Evolutionary conservation across 2,329 filamentous ascomycete genomes (phyloP).

Genomic region (Trichophyton mentagrophytes): DNA sequence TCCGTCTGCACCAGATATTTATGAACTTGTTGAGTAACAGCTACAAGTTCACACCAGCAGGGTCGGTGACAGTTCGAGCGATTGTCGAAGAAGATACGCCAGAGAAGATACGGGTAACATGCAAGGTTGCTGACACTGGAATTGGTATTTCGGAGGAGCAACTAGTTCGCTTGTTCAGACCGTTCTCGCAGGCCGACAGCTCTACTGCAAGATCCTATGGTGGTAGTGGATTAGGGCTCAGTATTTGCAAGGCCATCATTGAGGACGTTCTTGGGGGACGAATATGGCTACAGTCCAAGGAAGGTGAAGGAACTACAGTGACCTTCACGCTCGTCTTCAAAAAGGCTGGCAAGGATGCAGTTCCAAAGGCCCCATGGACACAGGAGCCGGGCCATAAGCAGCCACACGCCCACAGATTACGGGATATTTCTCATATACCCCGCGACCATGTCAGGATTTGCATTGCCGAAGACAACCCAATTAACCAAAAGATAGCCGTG

Average conservation of each 20-base stretch:
- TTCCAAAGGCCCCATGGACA: slow-evolving; percentile 46
- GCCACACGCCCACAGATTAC: slow-evolving; percentile 35
- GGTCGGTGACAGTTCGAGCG: slow-evolving; percentile 72
- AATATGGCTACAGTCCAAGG: slow-evolving; percentile 67
- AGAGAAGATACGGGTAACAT: slow-evolving; percentile 61
- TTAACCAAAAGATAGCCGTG: slow-evolving; percentile 89
- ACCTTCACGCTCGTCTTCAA: slow-evolving; percentile 78
- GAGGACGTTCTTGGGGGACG: slow-evolving; percentile 82
- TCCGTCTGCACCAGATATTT: slow-evolving; percentile 65
- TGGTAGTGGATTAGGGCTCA: slow-evolving; percentile 78
- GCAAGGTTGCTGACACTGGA: slow-evolving; percentile 79
- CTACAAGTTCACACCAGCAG: slow-evolving; percentile 83
- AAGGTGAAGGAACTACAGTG: slow-evolving; percentile 47
- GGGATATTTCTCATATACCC: slow-evolving; percentile 60
- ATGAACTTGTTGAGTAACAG: slow-evolving; percentile 81
- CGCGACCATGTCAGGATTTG: slow-evolving; percentile 73
- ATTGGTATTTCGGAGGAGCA: slow-evolving; percentile 73
- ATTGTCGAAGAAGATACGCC: slow-evolving; percentile 57
- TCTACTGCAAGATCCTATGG: slow-evolving; percentile 85
- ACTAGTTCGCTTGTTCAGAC: slow-evolving; percentile 74
- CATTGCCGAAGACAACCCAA: slow-evolving; percentile 88
- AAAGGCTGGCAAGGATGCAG: slow-evolving; percentile 53
- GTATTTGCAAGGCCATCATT: slow-evolving; percentile 88
- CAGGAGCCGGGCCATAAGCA: slow-evolving; percentile 30
- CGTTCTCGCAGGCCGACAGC: slow-evolving; percentile 84